Percentiles rank a stretch among this genome's conserved stretches.
Evolutionary conservation across 768 basidiomycete species (phyloP).

Genomic region (Lanmaoa rubissima): DNA sequence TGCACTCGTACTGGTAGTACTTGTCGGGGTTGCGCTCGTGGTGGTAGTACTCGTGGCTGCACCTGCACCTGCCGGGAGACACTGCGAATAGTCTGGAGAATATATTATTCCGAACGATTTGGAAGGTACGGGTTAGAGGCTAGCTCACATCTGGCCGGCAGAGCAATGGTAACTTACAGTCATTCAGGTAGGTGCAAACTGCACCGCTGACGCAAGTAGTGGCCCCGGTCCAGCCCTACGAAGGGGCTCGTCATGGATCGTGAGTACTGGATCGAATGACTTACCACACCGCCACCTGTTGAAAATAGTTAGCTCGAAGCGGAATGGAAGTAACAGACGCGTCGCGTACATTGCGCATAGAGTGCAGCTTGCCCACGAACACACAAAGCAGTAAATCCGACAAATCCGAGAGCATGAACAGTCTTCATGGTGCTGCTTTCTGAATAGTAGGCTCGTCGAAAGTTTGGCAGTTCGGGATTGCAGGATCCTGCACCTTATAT

Average conservation of each 20-base stretch:
- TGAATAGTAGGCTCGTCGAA: neutral
- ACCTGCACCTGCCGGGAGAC: conserved; percentile 1
- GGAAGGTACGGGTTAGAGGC: neutral
- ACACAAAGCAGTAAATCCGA: neutral
- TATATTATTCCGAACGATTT: neutral
- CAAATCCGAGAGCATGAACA: neutral
- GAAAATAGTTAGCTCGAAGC: neutral
- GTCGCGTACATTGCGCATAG: conserved; percentile 11
- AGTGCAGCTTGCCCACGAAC: conserved; percentile 8
- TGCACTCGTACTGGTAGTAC: too few relatives aligned
- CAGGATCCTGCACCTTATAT: conserved; percentile 2
- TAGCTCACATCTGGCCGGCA: neutral
- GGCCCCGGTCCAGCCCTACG: conserved; percentile 6
- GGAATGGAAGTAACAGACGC: neutral
- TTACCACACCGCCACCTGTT: conserved; percentile 10
- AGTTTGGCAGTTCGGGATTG: neutral
- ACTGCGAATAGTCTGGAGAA: conserved; percentile 10
- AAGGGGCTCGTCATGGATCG: neutral
- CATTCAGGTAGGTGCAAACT: conserved; percentile 3
- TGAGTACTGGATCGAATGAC: neutral
- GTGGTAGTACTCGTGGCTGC: too few relatives aligned
- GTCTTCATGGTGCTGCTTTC: conserved; percentile 1
- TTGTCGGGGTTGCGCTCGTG: too few relatives aligned
- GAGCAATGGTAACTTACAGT: neutral
- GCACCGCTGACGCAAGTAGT: conserved; percentile 9